Percentiles rank a stretch among this genome's conserved stretches.
Evolutionary conservation across 768 basidiomycete species (phyloP).

Genomic region (Lanmaoa rubissima): DNA sequence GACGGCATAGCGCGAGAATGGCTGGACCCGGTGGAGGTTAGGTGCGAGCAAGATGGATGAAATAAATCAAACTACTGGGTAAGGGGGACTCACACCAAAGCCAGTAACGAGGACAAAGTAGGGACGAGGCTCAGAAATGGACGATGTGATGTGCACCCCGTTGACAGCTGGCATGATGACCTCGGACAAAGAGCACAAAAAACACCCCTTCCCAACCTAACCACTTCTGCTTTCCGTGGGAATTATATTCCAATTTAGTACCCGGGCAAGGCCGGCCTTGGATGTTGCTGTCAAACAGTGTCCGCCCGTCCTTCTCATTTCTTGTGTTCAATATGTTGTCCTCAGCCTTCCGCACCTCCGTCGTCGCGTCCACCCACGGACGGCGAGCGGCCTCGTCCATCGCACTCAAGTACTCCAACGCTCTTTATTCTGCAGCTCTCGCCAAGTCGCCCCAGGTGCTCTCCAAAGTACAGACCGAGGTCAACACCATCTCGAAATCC

Average conservation of each 20-base stretch:
- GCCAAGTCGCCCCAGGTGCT: constrained; percentile 80
- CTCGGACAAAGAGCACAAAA: background rate
- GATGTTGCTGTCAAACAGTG: background rate
- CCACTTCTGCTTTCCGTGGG: background rate
- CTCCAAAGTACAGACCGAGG: constrained; percentile 83
- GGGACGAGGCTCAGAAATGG: constrained; percentile 30
- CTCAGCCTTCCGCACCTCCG: constrained; percentile 51
- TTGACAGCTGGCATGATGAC: constrained; percentile 34
- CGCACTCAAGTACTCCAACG: constrained; percentile 82
- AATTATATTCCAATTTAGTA: constrained; percentile 1
- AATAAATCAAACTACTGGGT: constrained; percentile 22
- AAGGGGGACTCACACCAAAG: constrained; percentile 48
- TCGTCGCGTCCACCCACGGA: constrained; percentile 40
- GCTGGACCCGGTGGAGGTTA: constrained; percentile 38
- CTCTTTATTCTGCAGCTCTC: constrained; percentile 77
- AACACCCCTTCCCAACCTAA: no score
- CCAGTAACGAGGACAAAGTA: constrained; percentile 51
- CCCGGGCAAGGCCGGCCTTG: constrained; percentile 10
- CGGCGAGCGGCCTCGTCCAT: constrained; percentile 74
- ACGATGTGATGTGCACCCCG: constrained; percentile 10
- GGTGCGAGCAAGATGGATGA: constrained; percentile 16
- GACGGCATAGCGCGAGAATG: constrained; percentile 51
- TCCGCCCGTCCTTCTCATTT: background rate
- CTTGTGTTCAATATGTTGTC: constrained; percentile 48
- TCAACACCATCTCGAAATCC: constrained; percentile 64